Base-by-base conservation (phyloP, 2,329 filamentous ascomycete species). In the Penicillium frequentans region DNA sequence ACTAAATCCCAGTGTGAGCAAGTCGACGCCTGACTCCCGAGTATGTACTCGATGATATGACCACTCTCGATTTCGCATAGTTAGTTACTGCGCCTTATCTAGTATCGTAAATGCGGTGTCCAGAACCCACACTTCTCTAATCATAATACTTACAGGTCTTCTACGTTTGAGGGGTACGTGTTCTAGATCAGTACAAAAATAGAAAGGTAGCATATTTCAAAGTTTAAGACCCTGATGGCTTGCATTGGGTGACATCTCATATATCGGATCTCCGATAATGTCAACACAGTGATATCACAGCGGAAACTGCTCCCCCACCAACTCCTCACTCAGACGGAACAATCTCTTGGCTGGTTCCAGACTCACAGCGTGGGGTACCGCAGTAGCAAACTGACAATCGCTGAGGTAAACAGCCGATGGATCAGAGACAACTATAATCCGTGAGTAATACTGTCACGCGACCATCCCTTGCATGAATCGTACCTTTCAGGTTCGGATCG, bases 271-370 rank as follows among this genome's bases (percentile, higher is more conserved):
- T 52, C 55, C 58, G 55, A 58, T 45, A 21, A 24, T 13, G 14
- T 33, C 14, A 49, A 48, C 26, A 33, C 19, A 44, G 33, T 53
- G 51, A 52, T 45, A 44, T 56, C 45, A 56, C 29, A 58, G 54
- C n/a, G 56, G 64, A 61, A 75, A 75, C 44, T 68, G 74, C 63
- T 73, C 68, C 14, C 74, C 70, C 42, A 73, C 72, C 43, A 77
- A 59, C 45, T 72, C 63, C 64, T 79, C 76, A 50, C 73, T 76
- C 58, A 76, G 55, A 52, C 61, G 57, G 71, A 74, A 77, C 52
- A 75, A 61, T 65, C 68, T 72, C 55, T 74, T 71, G 23, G 77
- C 73, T n/a, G 71, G 61, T 48, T 72, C 68, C 7, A 67, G 49
- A 58, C 74, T 70, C 14, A 68, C 72, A 5, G 76, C 74, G 68